Evolutionary conservation across 176 grass and related monocot genomes (phyloP), one percentile per base, ranked within the genome.

Genomic region (Zea mays): DNA sequence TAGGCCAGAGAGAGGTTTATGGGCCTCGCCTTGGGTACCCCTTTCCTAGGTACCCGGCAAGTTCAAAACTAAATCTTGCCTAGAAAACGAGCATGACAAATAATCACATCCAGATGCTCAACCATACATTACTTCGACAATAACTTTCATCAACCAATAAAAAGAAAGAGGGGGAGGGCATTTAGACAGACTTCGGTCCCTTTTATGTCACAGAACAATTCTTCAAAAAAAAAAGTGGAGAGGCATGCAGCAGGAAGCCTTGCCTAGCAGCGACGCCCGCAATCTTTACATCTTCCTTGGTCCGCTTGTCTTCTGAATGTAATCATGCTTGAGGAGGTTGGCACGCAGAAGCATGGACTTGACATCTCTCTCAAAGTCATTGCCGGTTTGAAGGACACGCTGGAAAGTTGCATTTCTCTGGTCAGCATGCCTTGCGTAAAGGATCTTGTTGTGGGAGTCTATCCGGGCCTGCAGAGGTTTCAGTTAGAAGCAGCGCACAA

Each of bases 381-480:
- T 55, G 60, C 96, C 96, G 0, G 96, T 96, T 74, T 96, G 92
- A 19, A 96, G 83, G 39, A 83, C 96, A 44, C 81, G 87, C 78
- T 99, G 96, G 68, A 93, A 99, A 36, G 92, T 96, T 48, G 92
- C 50, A 54, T 84, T 94, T 84, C 92, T 88, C 84, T 94, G 92
- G 79, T 91, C 88, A 81, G 92, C 86, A 79, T 94, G 92, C 64
- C 88, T 90, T 50, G 92, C 92, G 4, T 91, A 94, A 55, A 94
- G 92, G 71, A 94, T 94, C 86, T 99, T 99, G 83, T 99, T 99
- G 83, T 99, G 96, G 41, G 96, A 96, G 74, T 99, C 96, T 84
- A 99, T 96, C 40, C 96, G 85, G 10, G 96, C 96, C 96, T 99
- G 80, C 81, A 86, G 36, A 85, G 46, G 21, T 58, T 77, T 55